These are phyloP conservation scores for Diaporthe citriasiana DNA, from an alignment of 2,329 filamentous ascomycete genomes.

Conservation along the genomic window DNA sequence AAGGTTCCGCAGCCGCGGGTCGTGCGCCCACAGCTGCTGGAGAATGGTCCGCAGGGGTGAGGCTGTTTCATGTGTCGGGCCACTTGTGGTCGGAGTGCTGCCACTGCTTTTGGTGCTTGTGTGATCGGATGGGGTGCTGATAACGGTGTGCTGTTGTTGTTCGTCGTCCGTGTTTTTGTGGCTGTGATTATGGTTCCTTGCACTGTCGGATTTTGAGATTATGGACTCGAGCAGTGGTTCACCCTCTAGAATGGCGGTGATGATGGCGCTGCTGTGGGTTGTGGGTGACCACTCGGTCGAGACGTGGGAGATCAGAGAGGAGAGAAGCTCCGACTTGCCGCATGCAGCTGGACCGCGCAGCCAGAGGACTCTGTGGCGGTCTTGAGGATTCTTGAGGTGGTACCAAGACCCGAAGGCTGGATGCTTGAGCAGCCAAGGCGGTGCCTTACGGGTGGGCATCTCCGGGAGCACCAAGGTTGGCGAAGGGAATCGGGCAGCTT, in stretches of 20 bases:
- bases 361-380: slow-evolving; percentile 51
- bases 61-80: slow-evolving; percentile 36
- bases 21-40: slow-evolving; percentile 50
- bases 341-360: slow-evolving; percentile 50
- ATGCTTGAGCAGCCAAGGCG: slow-evolving; percentile 52
- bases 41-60: slow-evolving; percentile 49
- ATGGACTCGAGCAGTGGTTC: slow-evolving; percentile 45
- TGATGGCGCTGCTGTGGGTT: slow-evolving; percentile 45
- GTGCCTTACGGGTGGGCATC: slow-evolving; percentile 48
- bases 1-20: slow-evolving; percentile 48
- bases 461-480: slow-evolving; percentile 39
- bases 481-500: not conserved
- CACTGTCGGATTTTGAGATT: slow-evolving; percentile 25
- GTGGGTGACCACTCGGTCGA: slow-evolving; percentile 48
- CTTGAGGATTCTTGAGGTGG: slow-evolving; percentile 45
- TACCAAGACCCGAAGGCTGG: slow-evolving; percentile 51
- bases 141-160: not conserved
- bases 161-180: not conserved
- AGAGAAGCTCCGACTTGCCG: slow-evolving; percentile 50
- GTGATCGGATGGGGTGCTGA: slow-evolving; percentile 37
- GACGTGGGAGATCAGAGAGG: slow-evolving; percentile 48
- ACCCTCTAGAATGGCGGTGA: slow-evolving; percentile 47
- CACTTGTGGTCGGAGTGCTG: not conserved
- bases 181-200: not conserved
- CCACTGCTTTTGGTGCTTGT: not conserved